These are phyloP conservation scores for Kickxella alabastrina DNA, from an alignment of 192 early-diverging fungal genomes.

Conservation along the genomic window DNA sequence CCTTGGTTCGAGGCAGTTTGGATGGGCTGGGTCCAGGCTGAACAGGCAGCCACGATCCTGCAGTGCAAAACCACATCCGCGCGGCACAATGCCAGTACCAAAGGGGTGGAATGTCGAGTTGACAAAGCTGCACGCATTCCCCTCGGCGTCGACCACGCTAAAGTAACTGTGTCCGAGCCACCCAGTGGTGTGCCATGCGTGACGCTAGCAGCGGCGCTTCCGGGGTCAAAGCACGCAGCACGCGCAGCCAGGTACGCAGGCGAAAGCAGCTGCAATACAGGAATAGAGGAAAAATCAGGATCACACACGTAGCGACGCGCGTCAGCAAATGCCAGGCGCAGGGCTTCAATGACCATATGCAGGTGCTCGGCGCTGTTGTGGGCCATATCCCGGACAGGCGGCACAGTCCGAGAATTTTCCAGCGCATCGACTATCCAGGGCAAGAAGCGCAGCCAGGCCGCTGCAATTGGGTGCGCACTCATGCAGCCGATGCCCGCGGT, in stretches of 20 bases:
- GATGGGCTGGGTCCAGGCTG: conserved; percentile 54
- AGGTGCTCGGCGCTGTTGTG: conserved; percentile 62
- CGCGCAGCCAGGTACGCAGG: conserved; percentile 56
- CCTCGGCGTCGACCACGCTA: conserved; percentile 66
- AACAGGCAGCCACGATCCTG: conserved; percentile 71
- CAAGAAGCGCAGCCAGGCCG: conserved; percentile 67
- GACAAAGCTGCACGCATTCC: conserved; percentile 81
- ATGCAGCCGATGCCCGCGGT: conserved; percentile 56
- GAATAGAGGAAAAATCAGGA: conserved; percentile 51
- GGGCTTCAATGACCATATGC: conserved; percentile 63
- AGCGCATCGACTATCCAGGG: conserved; percentile 63
- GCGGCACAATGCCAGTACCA: conserved; percentile 49
- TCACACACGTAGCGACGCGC: conserved; percentile 63
- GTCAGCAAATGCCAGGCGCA: conserved; percentile 78
- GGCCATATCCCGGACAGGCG: conserved; percentile 39
- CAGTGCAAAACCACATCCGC: conserved; percentile 61
- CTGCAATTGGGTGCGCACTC: conserved; percentile 78
- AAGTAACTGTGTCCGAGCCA: conserved; percentile 77
- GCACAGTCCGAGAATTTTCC: conserved; percentile 34
- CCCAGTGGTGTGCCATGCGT: conserved; percentile 58
- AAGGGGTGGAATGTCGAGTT: conserved; percentile 56
- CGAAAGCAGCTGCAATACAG: conserved; percentile 54
- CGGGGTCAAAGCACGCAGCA: conserved; percentile 55
- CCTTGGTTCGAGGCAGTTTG: conserved; percentile 61
- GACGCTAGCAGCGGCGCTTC: conserved; percentile 49